Conservation (phyloP, 2,329 filamentous ascomycete genomes). For the Microsporum canis region DNA sequence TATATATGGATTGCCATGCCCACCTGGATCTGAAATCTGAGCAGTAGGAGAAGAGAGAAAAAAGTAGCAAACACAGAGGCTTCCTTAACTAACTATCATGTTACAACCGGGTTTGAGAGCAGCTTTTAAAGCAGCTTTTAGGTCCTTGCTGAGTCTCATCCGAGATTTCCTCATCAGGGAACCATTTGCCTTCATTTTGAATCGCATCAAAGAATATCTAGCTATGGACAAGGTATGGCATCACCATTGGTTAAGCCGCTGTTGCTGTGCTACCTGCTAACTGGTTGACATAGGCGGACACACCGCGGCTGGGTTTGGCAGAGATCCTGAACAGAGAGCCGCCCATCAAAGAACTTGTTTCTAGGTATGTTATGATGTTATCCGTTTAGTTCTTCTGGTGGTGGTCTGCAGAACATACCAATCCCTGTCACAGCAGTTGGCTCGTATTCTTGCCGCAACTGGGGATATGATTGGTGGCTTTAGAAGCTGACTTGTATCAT, state of each 20-base stretch:
- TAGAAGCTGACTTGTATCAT: background rate
- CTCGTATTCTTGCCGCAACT: background rate
- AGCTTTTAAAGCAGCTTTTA: background rate
- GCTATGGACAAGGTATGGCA: background rate
- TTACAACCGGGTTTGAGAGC: background rate
- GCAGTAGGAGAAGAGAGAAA: background rate
- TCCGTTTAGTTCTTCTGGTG: background rate
- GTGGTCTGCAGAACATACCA: background rate
- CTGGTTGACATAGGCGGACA: background rate
- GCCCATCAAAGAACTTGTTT: slow-evolving; percentile 15
- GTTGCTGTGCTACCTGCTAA: background rate
- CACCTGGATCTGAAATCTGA: background rate
- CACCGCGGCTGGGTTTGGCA: background rate
- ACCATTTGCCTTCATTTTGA: background rate
- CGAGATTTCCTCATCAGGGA: background rate
- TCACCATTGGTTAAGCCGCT: background rate
- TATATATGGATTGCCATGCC: background rate
- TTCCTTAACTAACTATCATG: background rate
- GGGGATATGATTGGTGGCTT: background rate
- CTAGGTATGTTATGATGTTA: slow-evolving; percentile 11
- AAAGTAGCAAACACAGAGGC: background rate
- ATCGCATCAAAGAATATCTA: background rate
- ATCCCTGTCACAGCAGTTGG: background rate
- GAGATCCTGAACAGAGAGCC: slow-evolving; percentile 15
- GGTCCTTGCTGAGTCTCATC: background rate